These are phyloP conservation scores for Syzygium jambos DNA, from an alignment of 345 rosid genomes.

Conservation along the genomic window DNA sequence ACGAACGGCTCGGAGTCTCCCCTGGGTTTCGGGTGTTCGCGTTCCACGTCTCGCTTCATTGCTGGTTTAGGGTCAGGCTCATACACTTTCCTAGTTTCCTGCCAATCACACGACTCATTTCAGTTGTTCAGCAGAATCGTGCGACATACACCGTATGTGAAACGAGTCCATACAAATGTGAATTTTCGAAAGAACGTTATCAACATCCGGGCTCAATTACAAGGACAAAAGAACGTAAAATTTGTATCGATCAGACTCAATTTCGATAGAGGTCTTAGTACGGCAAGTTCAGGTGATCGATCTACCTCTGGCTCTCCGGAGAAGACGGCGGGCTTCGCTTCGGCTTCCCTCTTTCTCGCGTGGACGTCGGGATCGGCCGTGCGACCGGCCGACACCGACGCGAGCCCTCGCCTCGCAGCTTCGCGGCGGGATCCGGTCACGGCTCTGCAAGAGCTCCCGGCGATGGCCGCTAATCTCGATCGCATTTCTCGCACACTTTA, in stretches of 20 bases:
- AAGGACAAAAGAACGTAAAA: no score
- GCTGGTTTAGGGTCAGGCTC: constrained; percentile 30
- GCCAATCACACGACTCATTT: not conserved
- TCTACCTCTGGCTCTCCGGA: constrained; percentile 37
- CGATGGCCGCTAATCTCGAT: constrained; percentile 19
- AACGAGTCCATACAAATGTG: not conserved
- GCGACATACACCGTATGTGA: not conserved
- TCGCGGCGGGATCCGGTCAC: not conserved
- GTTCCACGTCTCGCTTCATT: constrained; percentile 6
- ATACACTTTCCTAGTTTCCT: constrained; percentile 25
- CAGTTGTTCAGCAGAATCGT: not conserved
- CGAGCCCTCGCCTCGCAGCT: constrained; percentile 6
- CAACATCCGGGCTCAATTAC: not conserved
- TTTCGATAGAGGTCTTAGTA: no score
- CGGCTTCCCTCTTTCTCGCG: constrained; percentile 26
- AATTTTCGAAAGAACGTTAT: no score
- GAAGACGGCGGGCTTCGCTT: constrained; percentile 30
- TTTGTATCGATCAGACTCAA: not conserved
- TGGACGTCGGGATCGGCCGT: constrained; percentile 28
- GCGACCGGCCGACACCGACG: constrained; percentile 22
- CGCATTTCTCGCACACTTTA: not conserved
- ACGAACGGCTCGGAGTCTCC: constrained; percentile 22
- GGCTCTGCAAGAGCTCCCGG: constrained; percentile 8
- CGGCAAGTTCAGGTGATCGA: not conserved
- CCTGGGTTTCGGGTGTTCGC: not conserved